Evolutionary conservation across 805 yeast genomes (phyloP).

Genomic region (Zygosaccharomyces lentus): DNA sequence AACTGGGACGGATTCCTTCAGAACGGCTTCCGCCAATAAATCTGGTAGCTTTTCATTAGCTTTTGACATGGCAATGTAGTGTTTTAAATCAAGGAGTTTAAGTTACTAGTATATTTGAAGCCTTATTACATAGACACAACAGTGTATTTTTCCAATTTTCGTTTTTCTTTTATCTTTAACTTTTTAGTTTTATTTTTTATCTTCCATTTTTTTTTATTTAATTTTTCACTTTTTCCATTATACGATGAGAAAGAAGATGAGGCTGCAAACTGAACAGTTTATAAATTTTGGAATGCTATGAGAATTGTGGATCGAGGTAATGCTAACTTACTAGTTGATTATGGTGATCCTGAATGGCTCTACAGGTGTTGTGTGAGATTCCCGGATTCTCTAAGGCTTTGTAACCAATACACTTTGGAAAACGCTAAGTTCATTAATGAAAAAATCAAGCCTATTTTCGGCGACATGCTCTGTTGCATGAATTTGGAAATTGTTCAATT

Average conservation of each 20-base stretch:
- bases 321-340: conserved; percentile 26
- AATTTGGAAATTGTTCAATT: conserved; percentile 9
- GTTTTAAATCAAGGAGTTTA: neutral
- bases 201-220: conserved; percentile 2
- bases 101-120: neutral
- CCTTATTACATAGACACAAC: neutral
- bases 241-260: conserved; percentile 1
- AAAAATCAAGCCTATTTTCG: conserved; percentile 13
- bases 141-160: too few relatives aligned
- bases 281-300: conserved; percentile 8
- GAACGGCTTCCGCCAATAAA: conserved; percentile 85
- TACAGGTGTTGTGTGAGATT: conserved; percentile 28
- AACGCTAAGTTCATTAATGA: conserved; percentile 19
- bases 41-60: conserved; percentile 51
- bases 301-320: conserved; percentile 25
- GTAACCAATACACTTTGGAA: conserved; percentile 22
- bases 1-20: conserved; percentile 79
- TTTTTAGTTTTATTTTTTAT: neutral
- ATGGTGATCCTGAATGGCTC: conserved; percentile 13
- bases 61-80: conserved; percentile 32
- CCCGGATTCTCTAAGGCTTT: conserved; percentile 12
- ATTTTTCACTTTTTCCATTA: neutral
- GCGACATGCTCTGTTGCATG: conserved; percentile 15
- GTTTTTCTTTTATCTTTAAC: neutral
- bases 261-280: neutral